Base-by-base conservation (phyloP, 371 early-diverging fungal species). In the Zychaea mexicana region DNA sequence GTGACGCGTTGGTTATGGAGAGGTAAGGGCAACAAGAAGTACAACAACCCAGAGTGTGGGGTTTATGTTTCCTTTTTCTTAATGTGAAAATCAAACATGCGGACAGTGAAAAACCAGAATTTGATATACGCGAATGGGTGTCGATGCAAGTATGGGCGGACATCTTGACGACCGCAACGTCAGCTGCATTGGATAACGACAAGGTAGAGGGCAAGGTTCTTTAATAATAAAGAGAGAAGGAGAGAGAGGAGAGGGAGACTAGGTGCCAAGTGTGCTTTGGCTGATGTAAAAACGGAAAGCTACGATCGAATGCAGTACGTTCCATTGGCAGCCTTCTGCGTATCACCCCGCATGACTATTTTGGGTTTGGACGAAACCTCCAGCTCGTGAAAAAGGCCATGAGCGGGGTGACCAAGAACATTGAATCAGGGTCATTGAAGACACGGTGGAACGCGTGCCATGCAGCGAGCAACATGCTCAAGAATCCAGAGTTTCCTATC, bases 371-470 rank as follows among this genome's bases (percentile, higher is more conserved):
- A 39, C 74, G 77, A 15, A 79, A 79, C 28, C 70, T 82, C 49
- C 64, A 66, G 0, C 61, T 88, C 4, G 74, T 91, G 17, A 78
- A 81, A 22, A 83, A 85, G 15, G 88, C 83, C 0, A 78, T 91
- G 31, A 57, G 69, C 2, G 76, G 76, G 0, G 61, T 92, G n/a
- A 72, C 83, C 33, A 90, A 88, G 66, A 90, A 91, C 61, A 85
- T 92, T 45, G 87, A 88, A 57, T 68, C 82, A 6, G 92, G 94
- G 0, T 78, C 91, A 0, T 72, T 9, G 45, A 57, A 91, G 87
- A 84, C 83, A 10, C 88, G 94, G 19, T 93, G 94, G 94, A 93
- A 93, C 70, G 90, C 94, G 3, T 91, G 91, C 68, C 86, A 93
- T 72, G 90, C 92, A 0, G 78, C 89, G 17, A 79, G 81, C 28